Conservation (phyloP, 495 filamentous ascomycete genomes). For the Podospora didyma region DNA sequence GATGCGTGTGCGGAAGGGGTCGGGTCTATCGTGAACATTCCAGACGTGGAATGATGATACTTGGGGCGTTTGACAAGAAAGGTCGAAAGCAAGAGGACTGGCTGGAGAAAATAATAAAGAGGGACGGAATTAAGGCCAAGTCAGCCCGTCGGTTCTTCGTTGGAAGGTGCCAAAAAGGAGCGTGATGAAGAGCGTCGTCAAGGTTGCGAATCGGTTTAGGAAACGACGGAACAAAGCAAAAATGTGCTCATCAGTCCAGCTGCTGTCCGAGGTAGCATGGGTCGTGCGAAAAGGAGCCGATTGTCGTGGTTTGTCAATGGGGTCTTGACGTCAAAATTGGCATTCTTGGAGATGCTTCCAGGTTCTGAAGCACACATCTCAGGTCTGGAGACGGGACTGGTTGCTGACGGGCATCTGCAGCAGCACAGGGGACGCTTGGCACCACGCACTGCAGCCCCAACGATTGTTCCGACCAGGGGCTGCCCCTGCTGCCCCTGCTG, state of each 20-base stretch:
- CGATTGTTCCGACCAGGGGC: not conserved
- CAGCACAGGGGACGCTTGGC: not conserved
- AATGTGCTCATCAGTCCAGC: constrained; percentile 23
- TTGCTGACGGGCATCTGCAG: not conserved
- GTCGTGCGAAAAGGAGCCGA: constrained; percentile 3
- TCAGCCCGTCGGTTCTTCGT: not conserved
- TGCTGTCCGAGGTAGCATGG: constrained; percentile 17
- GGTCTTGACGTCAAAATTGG: constrained; percentile 10
- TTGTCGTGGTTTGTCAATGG: not conserved
- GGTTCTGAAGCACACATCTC: no score
- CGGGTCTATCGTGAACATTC: constrained; percentile 15
- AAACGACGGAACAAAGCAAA: constrained; percentile 10
- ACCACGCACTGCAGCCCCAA: not conserved
- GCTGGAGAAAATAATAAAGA: not conserved
- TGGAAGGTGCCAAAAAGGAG: constrained; percentile 15
- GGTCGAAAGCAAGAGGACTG: not conserved
- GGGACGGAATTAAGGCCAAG: not conserved
- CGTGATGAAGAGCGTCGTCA: constrained; percentile 3
- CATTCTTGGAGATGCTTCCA: not conserved
- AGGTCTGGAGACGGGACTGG: not conserved
- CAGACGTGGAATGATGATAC: not conserved
- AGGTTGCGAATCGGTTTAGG: constrained; percentile 1
- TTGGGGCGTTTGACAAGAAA: not conserved
- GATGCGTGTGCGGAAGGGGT: not conserved
- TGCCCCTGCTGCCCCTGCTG: no score